phyloP scores from a whole-genome alignment of 495 filamentous ascomycete species.

The Talaromyces stipitatus region DNA sequence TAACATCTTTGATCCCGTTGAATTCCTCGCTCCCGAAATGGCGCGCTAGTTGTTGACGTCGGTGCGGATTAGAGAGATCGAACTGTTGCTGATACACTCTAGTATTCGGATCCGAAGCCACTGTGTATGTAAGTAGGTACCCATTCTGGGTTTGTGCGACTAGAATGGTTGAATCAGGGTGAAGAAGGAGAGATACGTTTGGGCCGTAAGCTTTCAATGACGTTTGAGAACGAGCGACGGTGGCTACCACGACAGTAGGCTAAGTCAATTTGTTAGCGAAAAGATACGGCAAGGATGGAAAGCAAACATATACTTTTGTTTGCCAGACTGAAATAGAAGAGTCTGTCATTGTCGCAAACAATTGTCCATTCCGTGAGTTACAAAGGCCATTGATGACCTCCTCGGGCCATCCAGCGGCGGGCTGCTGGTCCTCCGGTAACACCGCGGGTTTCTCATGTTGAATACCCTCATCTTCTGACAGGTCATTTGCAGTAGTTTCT shows the following conservation, averaged over 20 bases:
- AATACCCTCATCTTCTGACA: background rate
- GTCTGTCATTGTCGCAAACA: slow-evolving; percentile 83
- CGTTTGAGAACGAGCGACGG: slow-evolving; percentile 67
- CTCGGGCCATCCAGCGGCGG: slow-evolving; percentile 31
- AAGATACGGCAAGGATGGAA: slow-evolving; percentile 8
- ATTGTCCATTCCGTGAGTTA: slow-evolving; percentile 71
- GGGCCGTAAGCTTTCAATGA: slow-evolving; percentile 79
- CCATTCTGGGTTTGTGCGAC: slow-evolving; percentile 85
- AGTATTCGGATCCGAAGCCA: slow-evolving; percentile 75
- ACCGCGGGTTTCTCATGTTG: background rate
- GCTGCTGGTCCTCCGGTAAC: slow-evolving; percentile 7
- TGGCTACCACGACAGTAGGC: slow-evolving; percentile 84
- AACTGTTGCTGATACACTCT: slow-evolving; percentile 80
- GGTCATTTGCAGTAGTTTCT: slow-evolving; percentile 6
- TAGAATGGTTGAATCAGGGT: slow-evolving; percentile 85
- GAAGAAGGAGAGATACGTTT: slow-evolving; percentile 75
- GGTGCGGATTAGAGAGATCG: slow-evolving; percentile 56
- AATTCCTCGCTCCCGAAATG: slow-evolving; percentile 57
- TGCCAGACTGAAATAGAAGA: slow-evolving; percentile 89
- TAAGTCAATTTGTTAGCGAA: slow-evolving; percentile 34
- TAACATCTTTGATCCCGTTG: slow-evolving; percentile 78
- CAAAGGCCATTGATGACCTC: slow-evolving; percentile 66
- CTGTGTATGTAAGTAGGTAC: slow-evolving; percentile 88
- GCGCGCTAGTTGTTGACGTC: slow-evolving; percentile 64
- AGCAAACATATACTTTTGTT: slow-evolving; percentile 59